Percentiles rank a stretch among this genome's conserved stretches.
Evolutionary conservation across 768 basidiomycete species (phyloP).

Genomic region (Pulveroboletus sp.): DNA sequence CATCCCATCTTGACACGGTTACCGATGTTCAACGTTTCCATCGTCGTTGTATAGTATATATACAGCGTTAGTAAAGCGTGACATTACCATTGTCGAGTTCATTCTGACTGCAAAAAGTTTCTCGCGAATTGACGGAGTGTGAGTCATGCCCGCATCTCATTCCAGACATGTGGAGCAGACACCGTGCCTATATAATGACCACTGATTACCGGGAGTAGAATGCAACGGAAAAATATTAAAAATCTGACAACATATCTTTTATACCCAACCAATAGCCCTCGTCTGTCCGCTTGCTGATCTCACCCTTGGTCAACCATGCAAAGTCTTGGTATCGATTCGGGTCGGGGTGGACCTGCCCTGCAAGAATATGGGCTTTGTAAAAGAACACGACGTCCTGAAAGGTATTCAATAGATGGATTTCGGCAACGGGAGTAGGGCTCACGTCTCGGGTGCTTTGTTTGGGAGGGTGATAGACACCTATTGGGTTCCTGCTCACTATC

Average conservation of each 20-base stretch:
- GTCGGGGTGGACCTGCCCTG: conserved; percentile 71
- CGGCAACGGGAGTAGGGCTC: conserved; percentile 1
- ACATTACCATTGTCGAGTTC: neutral
- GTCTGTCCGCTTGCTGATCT: conserved; percentile 70
- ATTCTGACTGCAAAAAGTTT: neutral
- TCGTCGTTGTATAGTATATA: neutral
- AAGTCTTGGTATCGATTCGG: conserved; percentile 60
- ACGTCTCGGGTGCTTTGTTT: conserved; percentile 37
- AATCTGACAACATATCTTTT: conserved; percentile 77
- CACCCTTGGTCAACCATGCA: conserved; percentile 93
- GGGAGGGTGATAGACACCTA: conserved; percentile 67
- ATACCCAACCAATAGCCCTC: conserved; percentile 69
- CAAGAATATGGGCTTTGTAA: conserved; percentile 90
- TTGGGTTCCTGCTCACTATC: conserved; percentile 87
- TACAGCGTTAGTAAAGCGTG: neutral
- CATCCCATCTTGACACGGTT: neutral
- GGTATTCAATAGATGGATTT: conserved; percentile 1
- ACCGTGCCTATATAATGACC: neutral
- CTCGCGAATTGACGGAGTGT: neutral
- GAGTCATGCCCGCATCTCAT: neutral
- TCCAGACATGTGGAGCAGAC: neutral
- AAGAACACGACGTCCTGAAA: conserved; percentile 75
- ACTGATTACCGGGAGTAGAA: neutral
- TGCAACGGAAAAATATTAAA: conserved; percentile 18
- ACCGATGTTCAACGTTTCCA: neutral